Conservation (phyloP, 2,329 filamentous ascomycete genomes). For the Aspergillus candidus region DNA sequence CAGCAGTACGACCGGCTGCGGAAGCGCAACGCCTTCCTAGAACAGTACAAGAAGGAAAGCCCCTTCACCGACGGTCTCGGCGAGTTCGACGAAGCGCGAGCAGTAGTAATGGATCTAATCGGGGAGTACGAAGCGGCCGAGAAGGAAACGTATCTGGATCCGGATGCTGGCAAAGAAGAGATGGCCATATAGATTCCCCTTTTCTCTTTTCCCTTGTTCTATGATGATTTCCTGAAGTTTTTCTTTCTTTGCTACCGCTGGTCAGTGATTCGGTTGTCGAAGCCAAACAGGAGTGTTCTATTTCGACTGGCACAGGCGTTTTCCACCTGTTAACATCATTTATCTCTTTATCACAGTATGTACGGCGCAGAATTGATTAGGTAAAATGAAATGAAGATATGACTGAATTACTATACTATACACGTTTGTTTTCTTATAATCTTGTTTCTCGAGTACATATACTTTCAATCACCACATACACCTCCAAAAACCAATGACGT, state of each 20-base stretch:
- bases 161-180: conserved; percentile 50
- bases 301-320: conserved; percentile 14
- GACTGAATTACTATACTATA: background rate
- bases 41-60: conserved; percentile 91
- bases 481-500: too few relatives aligned
- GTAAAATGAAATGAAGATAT: conserved; percentile 4
- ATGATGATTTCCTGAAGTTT: conserved; percentile 4
- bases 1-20: conserved; percentile 88
- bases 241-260: too few relatives aligned
- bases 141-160: conserved; percentile 79
- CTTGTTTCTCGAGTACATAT: background rate
- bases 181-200: conserved; percentile 16
- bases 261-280: background rate
- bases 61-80: conserved; percentile 86
- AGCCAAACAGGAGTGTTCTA: conserved; percentile 13
- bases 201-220: conserved; percentile 8
- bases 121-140: conserved; percentile 95
- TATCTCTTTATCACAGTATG: background rate
- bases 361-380: conserved; percentile 1
- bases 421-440: too few relatives aligned
- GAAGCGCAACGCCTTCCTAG: conserved; percentile 94
- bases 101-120: conserved; percentile 86
- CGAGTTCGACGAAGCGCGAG: conserved; percentile 91
- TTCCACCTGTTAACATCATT: conserved; percentile 3
- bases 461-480: background rate